Conservation (phyloP, 371 early-diverging fungal genomes). For the Dichotomocladium elegans region DNA sequence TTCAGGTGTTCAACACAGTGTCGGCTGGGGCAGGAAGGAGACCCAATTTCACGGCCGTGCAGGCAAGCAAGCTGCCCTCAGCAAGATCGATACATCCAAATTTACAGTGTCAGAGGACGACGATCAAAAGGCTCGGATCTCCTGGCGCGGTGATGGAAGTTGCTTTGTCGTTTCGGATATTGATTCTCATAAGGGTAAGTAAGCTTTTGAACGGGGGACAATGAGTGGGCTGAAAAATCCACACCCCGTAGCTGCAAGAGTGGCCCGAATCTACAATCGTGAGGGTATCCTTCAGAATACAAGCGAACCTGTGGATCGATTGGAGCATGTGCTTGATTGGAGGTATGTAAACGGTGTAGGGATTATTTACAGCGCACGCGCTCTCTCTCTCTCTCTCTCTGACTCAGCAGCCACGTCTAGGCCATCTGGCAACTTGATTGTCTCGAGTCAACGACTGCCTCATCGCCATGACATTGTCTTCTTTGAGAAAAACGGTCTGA, state of each 20-base stretch:
- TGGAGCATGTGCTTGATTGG: constrained; percentile 88
- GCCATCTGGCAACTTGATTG: constrained; percentile 88
- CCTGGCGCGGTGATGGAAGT: constrained; percentile 93
- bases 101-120: constrained; percentile 70
- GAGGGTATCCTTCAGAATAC: constrained; percentile 81
- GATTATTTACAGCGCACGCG: too few species aligned
- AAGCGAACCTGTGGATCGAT: constrained; percentile 73
- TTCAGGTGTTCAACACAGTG: constrained; percentile 64
- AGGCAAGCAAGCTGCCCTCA: constrained; percentile 76
- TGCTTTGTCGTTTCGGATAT: constrained; percentile 72
- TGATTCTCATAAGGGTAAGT: constrained; percentile 52
- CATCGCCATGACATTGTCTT: constrained; percentile 89
- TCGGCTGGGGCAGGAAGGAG: constrained; percentile 98
- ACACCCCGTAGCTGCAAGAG: constrained; percentile 54
- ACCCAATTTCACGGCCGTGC: constrained; percentile 96
- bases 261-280: constrained; percentile 80
- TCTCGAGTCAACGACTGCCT: constrained; percentile 75
- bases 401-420: constrained; percentile 18
- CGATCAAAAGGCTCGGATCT: constrained; percentile 67
- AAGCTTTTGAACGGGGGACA: not conserved
- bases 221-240: not conserved
- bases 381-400: too few species aligned
- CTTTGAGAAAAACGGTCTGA: constrained; percentile 91
- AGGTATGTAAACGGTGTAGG: constrained; percentile 21
- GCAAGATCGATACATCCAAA: constrained; percentile 48